A percentile compares a stretch with the other conserved stretches of the same genome.
Evolutionary conservation across 345 rosid species (phyloP).

Genomic region (Murraya koenigii): DNA sequence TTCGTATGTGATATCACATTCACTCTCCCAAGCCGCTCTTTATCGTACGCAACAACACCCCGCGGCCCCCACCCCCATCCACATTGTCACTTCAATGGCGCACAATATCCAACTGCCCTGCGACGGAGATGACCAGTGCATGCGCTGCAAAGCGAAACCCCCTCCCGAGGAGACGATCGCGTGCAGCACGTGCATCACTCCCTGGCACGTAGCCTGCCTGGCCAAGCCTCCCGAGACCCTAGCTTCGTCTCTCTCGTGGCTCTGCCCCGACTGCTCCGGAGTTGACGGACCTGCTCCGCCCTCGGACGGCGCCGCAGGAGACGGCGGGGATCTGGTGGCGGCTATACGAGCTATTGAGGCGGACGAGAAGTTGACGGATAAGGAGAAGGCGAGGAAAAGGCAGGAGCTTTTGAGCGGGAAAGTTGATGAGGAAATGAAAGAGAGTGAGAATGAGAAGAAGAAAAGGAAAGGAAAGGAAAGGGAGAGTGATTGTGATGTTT

Average conservation of each 20-base stretch:
- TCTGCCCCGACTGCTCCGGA: constrained; percentile 55
- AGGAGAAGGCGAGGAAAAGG: constrained; percentile 52
- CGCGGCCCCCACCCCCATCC: too few species aligned
- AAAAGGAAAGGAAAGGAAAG: constrained; percentile 10
- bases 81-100: constrained; percentile 22
- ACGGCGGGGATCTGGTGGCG: constrained; percentile 36
- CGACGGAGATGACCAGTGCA: constrained; percentile 53
- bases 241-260: constrained; percentile 39
- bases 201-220: constrained; percentile 62
- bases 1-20: too few species aligned
- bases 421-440: constrained; percentile 11
- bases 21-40: background rate
- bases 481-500: constrained; percentile 23
- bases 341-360: constrained; percentile 52
- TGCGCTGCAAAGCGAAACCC: constrained; percentile 48
- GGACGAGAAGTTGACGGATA: constrained; percentile 40
- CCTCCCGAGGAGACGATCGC: constrained; percentile 38
- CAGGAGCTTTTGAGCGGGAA: constrained; percentile 54
- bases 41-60: background rate
- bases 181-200: constrained; percentile 54
- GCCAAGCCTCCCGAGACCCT: constrained; percentile 33
- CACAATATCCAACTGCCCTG: constrained; percentile 47
- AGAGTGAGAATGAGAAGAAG: constrained; percentile 17
- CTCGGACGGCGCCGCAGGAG: background rate
- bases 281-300: background rate